Evolutionary conservation across 768 basidiomycete genomes (phyloP).

Genomic region (Rhizopogon vinicolor): DNA sequence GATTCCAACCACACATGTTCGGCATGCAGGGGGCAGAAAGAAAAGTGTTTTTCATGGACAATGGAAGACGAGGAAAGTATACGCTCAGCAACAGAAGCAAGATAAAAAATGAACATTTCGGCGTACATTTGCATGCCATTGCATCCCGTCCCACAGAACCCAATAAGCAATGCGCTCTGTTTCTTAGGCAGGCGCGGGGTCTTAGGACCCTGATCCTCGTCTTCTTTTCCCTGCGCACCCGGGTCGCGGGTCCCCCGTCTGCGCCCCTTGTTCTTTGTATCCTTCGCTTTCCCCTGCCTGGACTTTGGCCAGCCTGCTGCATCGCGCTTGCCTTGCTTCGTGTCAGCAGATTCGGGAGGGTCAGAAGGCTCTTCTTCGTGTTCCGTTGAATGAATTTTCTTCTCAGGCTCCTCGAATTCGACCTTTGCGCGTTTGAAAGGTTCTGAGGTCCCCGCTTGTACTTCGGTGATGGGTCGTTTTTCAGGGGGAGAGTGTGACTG

Average conservation of each 20-base stretch:
- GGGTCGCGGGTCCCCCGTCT: slow-evolving; percentile 39
- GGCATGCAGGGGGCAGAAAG: background rate
- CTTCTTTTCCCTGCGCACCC: slow-evolving; percentile 20
- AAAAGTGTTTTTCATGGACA: background rate
- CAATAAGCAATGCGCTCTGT: slow-evolving; percentile 78
- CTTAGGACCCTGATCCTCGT: slow-evolving; percentile 26
- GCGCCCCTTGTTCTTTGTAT: slow-evolving; percentile 30
- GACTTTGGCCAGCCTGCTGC: slow-evolving; percentile 29
- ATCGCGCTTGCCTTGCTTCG: slow-evolving; percentile 13
- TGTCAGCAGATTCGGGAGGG: background rate
- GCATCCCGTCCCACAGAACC: slow-evolving; percentile 90
- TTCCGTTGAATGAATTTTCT: background rate
- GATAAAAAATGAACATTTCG: background rate
- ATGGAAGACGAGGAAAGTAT: background rate
- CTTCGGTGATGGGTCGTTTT: slow-evolving; percentile 6
- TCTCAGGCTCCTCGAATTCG: background rate
- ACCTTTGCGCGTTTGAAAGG: slow-evolving; percentile 10
- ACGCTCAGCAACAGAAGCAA: background rate
- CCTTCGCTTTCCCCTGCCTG: slow-evolving; percentile 32
- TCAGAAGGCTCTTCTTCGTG: background rate
- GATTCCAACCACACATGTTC: background rate
- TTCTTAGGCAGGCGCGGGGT: slow-evolving; percentile 72
- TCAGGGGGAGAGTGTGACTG: background rate
- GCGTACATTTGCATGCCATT: slow-evolving; percentile 96
- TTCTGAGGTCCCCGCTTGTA: background rate